Evolutionary conservation across 2,329 filamentous ascomycete genomes (phyloP), one percentile per base, ranked within the genome.

Genomic region (Colletotrichum tropicale): DNA sequence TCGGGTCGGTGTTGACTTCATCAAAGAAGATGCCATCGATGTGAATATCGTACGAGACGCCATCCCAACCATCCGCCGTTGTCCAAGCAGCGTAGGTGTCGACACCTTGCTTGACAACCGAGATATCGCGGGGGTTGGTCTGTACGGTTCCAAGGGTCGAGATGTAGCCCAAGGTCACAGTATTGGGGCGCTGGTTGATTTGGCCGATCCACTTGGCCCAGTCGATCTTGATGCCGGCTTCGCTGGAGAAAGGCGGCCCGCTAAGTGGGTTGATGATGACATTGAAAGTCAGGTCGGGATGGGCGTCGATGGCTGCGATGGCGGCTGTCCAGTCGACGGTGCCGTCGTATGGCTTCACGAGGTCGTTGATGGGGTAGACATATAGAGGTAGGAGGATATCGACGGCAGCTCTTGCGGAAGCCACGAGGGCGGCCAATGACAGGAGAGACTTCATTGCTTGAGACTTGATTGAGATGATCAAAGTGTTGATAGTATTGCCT

Each of bases 151-250:
- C 68, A 5, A 70, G 58, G 7, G 68, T 70, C 15, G 68, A 70
- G 56, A 70, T 55, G 68, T 65, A 70, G 15, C 68, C 68, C 13
- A 65, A 8, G 21, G 68, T 70, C n/a, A 70, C 38, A 3, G 68
- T 28, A 16, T 70, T 70, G 38, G 56, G 68, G 6, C 68, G 60
- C 28, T 38, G 8, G 24, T 71, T 71, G 60, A 71, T 30, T 18
- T 71, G 69, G 28, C 60, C 69, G 18, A 71, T 66, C 69, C 69
- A 71, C 30, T 43, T 48, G 2, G 69, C 69, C 69, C 69, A 71
- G 43, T 71, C 69, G 21, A 66, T 71, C 30, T 71, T 71, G 13
- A 66, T 71, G 1, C 69, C 69, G 8, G 34, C 43, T 28, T 71
- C 60, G 7, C 30, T 56, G n/a, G 60, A 32, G 30, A 71, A 66